A percentile compares a stretch with the other conserved stretches of the same genome.
phyloP scores from a whole-genome alignment of 2,329 filamentous ascomycete species.

The Chalaropsis thielavioides region DNA sequence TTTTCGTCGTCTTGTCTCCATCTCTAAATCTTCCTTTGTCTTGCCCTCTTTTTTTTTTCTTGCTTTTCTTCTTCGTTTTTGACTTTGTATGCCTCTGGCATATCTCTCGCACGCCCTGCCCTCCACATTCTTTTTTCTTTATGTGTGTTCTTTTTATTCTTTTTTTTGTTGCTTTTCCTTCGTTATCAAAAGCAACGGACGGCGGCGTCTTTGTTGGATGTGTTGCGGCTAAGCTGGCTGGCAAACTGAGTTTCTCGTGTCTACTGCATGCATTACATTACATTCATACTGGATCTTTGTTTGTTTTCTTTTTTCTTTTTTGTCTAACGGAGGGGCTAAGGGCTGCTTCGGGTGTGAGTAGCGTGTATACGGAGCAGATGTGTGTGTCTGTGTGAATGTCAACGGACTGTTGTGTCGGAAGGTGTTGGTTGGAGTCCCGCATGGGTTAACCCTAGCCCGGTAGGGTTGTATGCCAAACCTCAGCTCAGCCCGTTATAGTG shows the following conservation, averaged over 20 bases:
- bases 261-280: not conserved
- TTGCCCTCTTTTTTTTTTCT: not conserved
- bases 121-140: not conserved
- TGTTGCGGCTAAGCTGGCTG: no score
- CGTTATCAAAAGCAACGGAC: not conserved
- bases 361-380: no score
- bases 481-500: no score
- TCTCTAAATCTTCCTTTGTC: not conserved
- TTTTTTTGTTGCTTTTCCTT: not conserved
- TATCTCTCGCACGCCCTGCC: not conserved
- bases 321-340: no score
- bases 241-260: not conserved
- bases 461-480: no score
- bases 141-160: not conserved
- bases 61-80: not conserved
- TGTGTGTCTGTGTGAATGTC: no score
- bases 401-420: no score
- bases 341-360: no score
- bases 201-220: not conserved
- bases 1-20: not conserved
- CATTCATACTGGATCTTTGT: conserved; percentile 10
- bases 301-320: not conserved
- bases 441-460: no score
- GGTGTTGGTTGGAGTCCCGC: no score
- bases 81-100: not conserved